These are phyloP conservation scores for Narthecium ossifragum DNA, from an alignment of 106 monocot species.

Conservation along the genomic window DNA sequence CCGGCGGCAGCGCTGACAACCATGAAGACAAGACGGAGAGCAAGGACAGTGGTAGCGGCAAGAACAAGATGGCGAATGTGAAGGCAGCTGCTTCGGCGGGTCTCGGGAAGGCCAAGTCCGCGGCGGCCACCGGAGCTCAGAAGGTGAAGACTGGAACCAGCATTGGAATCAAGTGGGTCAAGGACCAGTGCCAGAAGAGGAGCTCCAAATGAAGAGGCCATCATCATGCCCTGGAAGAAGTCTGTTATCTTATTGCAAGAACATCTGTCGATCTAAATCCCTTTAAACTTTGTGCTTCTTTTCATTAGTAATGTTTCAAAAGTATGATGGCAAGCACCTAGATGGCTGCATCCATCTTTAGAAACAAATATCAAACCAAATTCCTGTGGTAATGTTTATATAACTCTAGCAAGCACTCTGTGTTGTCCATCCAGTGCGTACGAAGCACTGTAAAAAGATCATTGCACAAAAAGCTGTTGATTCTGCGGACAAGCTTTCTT, in stretches of 20 bases:
- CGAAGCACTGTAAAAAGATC: too few relatives aligned
- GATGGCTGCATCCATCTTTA: too few relatives aligned
- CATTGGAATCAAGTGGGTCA: conserved; percentile 59
- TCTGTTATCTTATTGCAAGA: too few relatives aligned
- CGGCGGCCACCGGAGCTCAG: conserved; percentile 36
- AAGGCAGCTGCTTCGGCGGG: conserved; percentile 36
- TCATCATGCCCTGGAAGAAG: too few relatives aligned
- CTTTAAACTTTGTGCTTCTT: background rate
- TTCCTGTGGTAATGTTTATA: too few relatives aligned
- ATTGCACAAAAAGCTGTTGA: too few relatives aligned
- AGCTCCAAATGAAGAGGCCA: conserved; percentile 30
- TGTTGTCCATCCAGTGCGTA: too few relatives aligned
- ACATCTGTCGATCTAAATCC: too few relatives aligned
- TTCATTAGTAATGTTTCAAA: background rate
- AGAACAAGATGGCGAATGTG: conserved; percentile 35
- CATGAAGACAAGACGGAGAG: background rate
- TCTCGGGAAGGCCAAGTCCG: conserved; percentile 50
- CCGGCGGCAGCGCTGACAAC: conserved; percentile 12
- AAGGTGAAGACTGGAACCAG: conserved; percentile 58
- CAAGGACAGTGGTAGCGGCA: conserved; percentile 9
- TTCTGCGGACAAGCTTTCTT: too few relatives aligned
- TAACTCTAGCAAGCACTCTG: too few relatives aligned
- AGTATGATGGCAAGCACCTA: too few relatives aligned
- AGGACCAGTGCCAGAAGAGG: conserved; percentile 60
- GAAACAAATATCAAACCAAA: too few relatives aligned